phyloP scores from a whole-genome alignment of 2,329 filamentous ascomycete species.

The Pyrenophora graminea region DNA sequence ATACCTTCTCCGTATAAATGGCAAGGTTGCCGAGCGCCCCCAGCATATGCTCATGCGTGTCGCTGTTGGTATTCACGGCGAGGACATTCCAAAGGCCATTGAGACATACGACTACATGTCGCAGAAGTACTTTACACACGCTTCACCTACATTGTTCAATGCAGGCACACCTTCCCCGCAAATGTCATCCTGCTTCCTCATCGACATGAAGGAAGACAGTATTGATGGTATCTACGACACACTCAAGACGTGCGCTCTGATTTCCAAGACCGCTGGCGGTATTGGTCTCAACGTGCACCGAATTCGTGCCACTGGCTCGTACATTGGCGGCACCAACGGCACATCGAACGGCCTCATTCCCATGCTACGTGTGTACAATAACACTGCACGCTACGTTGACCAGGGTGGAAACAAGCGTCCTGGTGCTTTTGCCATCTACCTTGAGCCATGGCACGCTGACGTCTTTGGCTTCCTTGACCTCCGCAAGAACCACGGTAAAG shows the following conservation, averaged over 20 bases:
- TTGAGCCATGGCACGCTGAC: slow-evolving; percentile 98
- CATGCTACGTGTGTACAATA: slow-evolving; percentile 99
- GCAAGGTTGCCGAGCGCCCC: slow-evolving; percentile 94
- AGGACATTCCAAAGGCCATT: slow-evolving; percentile 89
- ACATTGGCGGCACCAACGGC: slow-evolving; percentile 97
- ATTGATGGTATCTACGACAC: slow-evolving; percentile 99
- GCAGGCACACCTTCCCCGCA: slow-evolving; percentile 94
- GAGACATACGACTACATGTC: slow-evolving; percentile 99
- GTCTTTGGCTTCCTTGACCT: slow-evolving; percentile 97
- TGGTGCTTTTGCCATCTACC: slow-evolving; percentile 96
- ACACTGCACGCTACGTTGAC: slow-evolving; percentile 97
- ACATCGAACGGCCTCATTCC: slow-evolving; percentile 97
- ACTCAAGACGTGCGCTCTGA: slow-evolving; percentile 98
- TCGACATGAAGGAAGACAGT: slow-evolving; percentile 99
- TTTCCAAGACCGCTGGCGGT: slow-evolving; percentile 98
- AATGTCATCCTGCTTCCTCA: slow-evolving; percentile 96
- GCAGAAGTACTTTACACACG: slow-evolving; percentile 97
- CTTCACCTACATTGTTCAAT: slow-evolving; percentile 97
- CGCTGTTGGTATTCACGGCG: slow-evolving; percentile 92
- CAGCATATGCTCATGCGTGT: slow-evolving; percentile 99
- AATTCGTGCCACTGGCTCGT: slow-evolving; percentile 95
- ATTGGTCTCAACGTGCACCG: slow-evolving; percentile 96
- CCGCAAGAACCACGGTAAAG: slow-evolving; percentile 99
- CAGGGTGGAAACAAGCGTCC: slow-evolving; percentile 99
- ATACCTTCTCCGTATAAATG: slow-evolving; percentile 92